Base-by-base conservation (phyloP, 2,329 filamentous ascomycete species). In the Aspergillus novoparasiticus region DNA sequence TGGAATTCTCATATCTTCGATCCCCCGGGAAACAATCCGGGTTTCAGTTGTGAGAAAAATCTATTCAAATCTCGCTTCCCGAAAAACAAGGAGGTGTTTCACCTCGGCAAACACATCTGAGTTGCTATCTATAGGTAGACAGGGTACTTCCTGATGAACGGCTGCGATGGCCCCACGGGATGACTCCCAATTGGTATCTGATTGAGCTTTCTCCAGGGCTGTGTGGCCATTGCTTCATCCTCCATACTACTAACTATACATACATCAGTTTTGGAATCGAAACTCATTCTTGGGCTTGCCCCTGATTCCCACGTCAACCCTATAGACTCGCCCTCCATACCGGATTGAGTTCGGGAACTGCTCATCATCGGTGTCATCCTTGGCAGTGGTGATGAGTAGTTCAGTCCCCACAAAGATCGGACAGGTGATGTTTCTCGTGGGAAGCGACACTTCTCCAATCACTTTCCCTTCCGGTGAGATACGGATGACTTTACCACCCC, bases 391-490 rank as follows among this genome's bases (percentile, higher is more conserved):
- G 73, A 97, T 90, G 78, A 90, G 90, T 62, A 97, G 81, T 72
- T 87, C 83, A 12, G 84, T 86, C 10, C 91, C 93, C 41, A 89
- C 88, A 75, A 97, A 94, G 66, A 89, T 88, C 23, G 90, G 87
- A 78, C 93, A 97, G 9, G 92, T 95, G 67, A 92, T 86, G 77
- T 92, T 91, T 65, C 85, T 84, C 14, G 93, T 96, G 5, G 93
- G 93, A 67, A 96, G 81, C 60, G 81, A 84, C 66, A 97, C 84
- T 79, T 93, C 86, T 8, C 91, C 93, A 6, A 94, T 82, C 34
- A 96, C 79, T 71, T 88, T 81, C 3, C 92, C 93, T 57, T 85
- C 77, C 5, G 88, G 86, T 55, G 85, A 87, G 72, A 97, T 89
- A 75, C 90, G 87, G 68, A 96, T 80, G 28, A 97, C 91, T 64